A percentile compares a stretch with the other conserved stretches of the same genome.
These are phyloP conservation scores for Ophiostoma triangulosporum DNA, from an alignment of 2,329 filamentous ascomycete genomes.

Conservation along the genomic window DNA sequence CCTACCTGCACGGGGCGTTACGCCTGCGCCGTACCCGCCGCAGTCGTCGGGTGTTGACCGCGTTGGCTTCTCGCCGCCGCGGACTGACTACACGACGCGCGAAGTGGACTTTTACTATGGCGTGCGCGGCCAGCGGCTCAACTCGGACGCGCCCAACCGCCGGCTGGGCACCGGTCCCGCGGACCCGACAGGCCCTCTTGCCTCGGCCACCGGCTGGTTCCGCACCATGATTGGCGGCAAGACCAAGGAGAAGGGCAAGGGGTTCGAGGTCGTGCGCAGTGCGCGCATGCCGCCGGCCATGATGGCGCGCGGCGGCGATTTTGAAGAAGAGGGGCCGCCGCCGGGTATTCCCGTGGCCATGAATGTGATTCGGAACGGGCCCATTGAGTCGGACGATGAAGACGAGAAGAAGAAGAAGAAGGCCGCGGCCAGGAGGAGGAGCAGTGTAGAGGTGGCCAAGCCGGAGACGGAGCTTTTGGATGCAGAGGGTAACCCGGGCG, in stretches of 20 bases:
- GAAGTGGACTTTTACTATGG: constrained; percentile 97
- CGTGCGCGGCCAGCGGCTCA: constrained; percentile 75
- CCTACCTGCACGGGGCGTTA: constrained; percentile 29
- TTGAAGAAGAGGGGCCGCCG: constrained; percentile 52
- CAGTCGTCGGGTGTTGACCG: constrained; percentile 26
- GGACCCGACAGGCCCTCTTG: constrained; percentile 83
- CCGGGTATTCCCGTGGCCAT: constrained; percentile 53
- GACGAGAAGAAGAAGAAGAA: constrained; percentile 33
- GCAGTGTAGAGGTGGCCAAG: neutral
- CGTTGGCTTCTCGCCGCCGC: constrained; percentile 39
- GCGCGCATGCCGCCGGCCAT: constrained; percentile 72
- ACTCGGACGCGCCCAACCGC: constrained; percentile 65
- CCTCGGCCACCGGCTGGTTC: constrained; percentile 83
- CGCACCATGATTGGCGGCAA: constrained; percentile 67
- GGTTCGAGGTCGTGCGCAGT: constrained; percentile 91
- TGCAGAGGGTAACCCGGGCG: constrained; percentile 29
- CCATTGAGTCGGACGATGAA: constrained; percentile 49
- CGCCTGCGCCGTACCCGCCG: constrained; percentile 26
- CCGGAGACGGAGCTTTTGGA: constrained; percentile 29
- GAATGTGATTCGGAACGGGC: constrained; percentile 43
- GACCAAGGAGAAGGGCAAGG: constrained; percentile 88
- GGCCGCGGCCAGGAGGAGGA: constrained; percentile 11
- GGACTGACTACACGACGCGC: constrained; percentile 79
- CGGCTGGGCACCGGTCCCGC: constrained; percentile 88
- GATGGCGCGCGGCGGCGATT: constrained; percentile 39